A percentile compares a stretch with the other conserved stretches of the same genome.
These are phyloP conservation scores for Epichloe baconii DNA, from an alignment of 2,329 filamentous ascomycete genomes.

Conservation along the genomic window DNA sequence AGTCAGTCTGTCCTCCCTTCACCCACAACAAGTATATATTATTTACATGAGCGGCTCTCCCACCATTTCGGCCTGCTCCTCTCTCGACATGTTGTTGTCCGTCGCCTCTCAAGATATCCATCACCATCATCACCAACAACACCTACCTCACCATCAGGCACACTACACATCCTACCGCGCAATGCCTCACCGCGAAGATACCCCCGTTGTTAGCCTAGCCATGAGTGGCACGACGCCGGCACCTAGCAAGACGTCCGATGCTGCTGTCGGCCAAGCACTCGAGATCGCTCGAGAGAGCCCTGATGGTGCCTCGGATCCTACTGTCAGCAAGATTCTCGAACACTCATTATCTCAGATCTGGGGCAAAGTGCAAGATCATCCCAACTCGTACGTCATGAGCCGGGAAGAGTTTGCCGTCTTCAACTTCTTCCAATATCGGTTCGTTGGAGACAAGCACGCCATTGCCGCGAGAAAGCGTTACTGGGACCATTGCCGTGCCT, in stretches of 20 bases:
- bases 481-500: slow-evolving; percentile 35
- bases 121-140: slow-evolving; percentile 4
- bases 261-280: slow-evolving; percentile 51
- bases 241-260: slow-evolving; percentile 15
- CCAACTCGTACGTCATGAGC: slow-evolving; percentile 58
- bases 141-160: background rate
- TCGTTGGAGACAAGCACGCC: slow-evolving; percentile 37
- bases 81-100: slow-evolving; percentile 13
- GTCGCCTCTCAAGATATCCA: slow-evolving; percentile 9
- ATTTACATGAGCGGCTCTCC: slow-evolving; percentile 9
- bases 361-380: slow-evolving; percentile 50
- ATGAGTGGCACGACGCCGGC: slow-evolving; percentile 4
- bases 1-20: background rate
- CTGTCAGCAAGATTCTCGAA: slow-evolving; percentile 53
- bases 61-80: background rate
- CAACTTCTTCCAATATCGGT: slow-evolving; percentile 68
- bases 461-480: slow-evolving; percentile 36
- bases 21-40: slow-evolving; percentile 1
- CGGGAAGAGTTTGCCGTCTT: slow-evolving; percentile 73
- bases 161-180: background rate
- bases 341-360: slow-evolving; percentile 51
- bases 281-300: slow-evolving; percentile 64
- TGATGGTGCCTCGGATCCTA: slow-evolving; percentile 49
- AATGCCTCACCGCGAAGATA: slow-evolving; percentile 14
- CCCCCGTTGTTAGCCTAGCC: slow-evolving; percentile 6